These are phyloP conservation scores for Cucurbitaria berberidis DNA, from an alignment of 2,329 filamentous ascomycete species.

Conservation along the genomic window DNA sequence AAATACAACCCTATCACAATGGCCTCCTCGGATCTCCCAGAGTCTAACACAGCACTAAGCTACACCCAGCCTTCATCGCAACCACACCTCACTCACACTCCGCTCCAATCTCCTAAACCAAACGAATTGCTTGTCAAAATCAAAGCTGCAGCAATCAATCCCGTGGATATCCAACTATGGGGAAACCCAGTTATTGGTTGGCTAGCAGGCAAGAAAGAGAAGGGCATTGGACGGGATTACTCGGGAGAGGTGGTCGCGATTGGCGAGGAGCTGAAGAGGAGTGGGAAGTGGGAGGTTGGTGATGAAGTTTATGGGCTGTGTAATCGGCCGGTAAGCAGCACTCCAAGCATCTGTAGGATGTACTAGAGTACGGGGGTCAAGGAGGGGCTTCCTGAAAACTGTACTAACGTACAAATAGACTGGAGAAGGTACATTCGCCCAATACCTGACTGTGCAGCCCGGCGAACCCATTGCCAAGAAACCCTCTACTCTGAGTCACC, in stretches of 20 bases:
- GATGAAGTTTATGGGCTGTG: conserved; percentile 36
- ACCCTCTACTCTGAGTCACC: conserved; percentile 22
- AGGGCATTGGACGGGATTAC: conserved; percentile 55
- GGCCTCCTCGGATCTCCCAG: conserved; percentile 17
- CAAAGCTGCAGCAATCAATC: conserved; percentile 56
- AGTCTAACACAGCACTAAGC: conserved; percentile 33
- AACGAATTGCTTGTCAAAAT: conserved; percentile 48
- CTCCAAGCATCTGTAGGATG: no score
- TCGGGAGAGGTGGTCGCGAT: conserved; percentile 51
- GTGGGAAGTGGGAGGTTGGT: conserved; percentile 27
- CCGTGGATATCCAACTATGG: conserved; percentile 51
- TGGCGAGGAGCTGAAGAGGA: conserved; percentile 15
- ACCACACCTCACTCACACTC: conserved; percentile 29
- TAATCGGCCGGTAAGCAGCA: conserved; percentile 17
- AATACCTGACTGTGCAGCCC: conserved; percentile 28
- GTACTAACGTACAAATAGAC: conserved; percentile 7
- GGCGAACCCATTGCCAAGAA: conserved; percentile 35
- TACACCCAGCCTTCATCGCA: conserved; percentile 31
- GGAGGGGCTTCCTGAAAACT: not conserved
- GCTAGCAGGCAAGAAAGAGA: conserved; percentile 33
- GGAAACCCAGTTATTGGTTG: conserved; percentile 37
- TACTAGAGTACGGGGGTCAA: not conserved
- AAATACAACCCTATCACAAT: not conserved
- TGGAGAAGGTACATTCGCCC: conserved; percentile 36
- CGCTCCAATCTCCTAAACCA: conserved; percentile 18